A percentile compares a stretch with the other conserved stretches of the same genome.
These are phyloP conservation scores for Amylocarpus encephaloides DNA, from an alignment of 2,329 filamentous ascomycete species.

Conservation along the genomic window DNA sequence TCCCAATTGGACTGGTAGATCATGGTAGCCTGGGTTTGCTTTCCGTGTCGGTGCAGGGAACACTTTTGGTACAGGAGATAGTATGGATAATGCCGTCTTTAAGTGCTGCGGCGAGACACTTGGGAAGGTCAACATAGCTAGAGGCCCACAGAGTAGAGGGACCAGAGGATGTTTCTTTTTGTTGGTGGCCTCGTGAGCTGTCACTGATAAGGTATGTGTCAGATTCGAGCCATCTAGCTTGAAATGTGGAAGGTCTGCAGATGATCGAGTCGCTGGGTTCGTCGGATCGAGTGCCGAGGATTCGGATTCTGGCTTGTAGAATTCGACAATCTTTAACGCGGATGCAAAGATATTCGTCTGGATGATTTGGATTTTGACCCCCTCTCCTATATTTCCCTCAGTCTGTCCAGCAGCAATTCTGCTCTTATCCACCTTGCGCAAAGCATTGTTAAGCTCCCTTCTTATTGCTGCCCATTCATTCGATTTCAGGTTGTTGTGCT, in stretches of 20 bases:
- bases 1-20: slow-evolving; percentile 69
- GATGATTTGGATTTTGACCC: slow-evolving; percentile 73
- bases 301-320: slow-evolving; percentile 53
- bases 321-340: slow-evolving; percentile 80
- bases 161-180: slow-evolving; percentile 57
- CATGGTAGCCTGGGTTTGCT: slow-evolving; percentile 75
- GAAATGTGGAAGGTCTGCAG: slow-evolving; percentile 14
- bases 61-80: slow-evolving; percentile 62
- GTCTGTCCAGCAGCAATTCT: slow-evolving; percentile 38
- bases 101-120: slow-evolving; percentile 77
- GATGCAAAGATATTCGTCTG: slow-evolving; percentile 85
- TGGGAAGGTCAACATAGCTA: slow-evolving; percentile 76
- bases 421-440: slow-evolving; percentile 56
- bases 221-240: slow-evolving; percentile 30
- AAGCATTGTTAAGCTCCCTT: slow-evolving; percentile 53
- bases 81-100: slow-evolving; percentile 70
- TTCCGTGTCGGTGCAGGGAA: slow-evolving; percentile 75
- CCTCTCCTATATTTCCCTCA: slow-evolving; percentile 45
- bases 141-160: slow-evolving; percentile 72
- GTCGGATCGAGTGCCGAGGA: slow-evolving; percentile 23
- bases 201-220: slow-evolving; percentile 52
- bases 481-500: slow-evolving; percentile 68
- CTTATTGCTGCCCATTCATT: slow-evolving; percentile 61
- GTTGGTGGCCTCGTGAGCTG: slow-evolving; percentile 30
- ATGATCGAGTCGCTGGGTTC: slow-evolving; percentile 20